Percentiles rank a stretch among this genome's conserved stretches.
Conservation (phyloP, 345 rosid genomes). For the Gynandropsis gynandra region DNA sequence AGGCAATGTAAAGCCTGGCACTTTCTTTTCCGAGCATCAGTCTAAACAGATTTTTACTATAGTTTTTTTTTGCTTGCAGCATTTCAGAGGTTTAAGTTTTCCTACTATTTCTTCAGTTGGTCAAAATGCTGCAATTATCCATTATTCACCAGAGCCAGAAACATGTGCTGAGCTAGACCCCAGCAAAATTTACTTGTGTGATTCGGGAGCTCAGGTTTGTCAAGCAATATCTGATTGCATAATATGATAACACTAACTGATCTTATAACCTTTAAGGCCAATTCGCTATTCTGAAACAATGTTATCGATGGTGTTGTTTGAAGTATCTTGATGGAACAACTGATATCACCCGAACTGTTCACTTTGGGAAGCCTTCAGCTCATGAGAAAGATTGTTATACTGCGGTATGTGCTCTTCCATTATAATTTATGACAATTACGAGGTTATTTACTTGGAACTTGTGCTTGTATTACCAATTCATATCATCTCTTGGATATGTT, state of each 20-base stretch:
- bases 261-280: too few species aligned
- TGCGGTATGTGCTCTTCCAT: slow-evolving; percentile 39
- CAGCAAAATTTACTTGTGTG: slow-evolving; percentile 70
- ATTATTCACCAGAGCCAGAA: slow-evolving; percentile 66
- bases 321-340: slow-evolving; percentile 98
- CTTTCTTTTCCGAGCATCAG: too few species aligned
- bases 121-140: slow-evolving; percentile 89
- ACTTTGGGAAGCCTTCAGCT: slow-evolving; percentile 88
- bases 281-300: slow-evolving; percentile 11
- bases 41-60: too few species aligned
- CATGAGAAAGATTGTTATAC: slow-evolving; percentile 90
- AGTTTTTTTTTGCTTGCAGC: slow-evolving; percentile 44
- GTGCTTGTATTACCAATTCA: too few species aligned
- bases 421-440: neutral
- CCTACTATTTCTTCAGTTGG: slow-evolving; percentile 96
- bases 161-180: slow-evolving; percentile 86
- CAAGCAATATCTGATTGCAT: neutral
- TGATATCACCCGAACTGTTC: slow-evolving; percentile 91
- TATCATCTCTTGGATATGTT: slow-evolving; percentile 2
- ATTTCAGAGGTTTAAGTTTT: slow-evolving; percentile 91
- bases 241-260: too few species aligned
- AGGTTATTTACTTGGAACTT: neutral
- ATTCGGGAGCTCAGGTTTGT: slow-evolving; percentile 97
- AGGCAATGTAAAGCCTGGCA: too few species aligned
- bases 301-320: slow-evolving; percentile 21